Evolutionary conservation across 148 eudicot genomes (phyloP), one percentile per base, ranked within the genome.

Genomic region (Persicaria tinctoria): DNA sequence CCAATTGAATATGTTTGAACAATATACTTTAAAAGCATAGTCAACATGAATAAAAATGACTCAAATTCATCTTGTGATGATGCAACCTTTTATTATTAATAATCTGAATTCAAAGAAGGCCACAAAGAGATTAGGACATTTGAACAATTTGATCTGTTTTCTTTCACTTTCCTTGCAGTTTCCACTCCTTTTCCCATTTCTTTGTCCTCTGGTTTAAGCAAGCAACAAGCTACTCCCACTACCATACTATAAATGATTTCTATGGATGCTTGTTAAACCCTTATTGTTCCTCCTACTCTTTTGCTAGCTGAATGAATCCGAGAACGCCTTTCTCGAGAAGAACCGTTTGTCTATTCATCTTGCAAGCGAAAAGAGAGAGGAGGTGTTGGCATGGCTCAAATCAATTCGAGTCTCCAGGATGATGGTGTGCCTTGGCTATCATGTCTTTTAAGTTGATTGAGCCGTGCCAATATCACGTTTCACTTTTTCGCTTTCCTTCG

Each of bases 391-490:
- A 82, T 75, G 86, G 85, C 85, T 88, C 91, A 88, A 32, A 88
- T 84, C 91, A 88, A 84, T 78, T 73, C 80, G 83, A 81, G 84
- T 68, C 47, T 57, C 83, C 70, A 11, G 57, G n/a, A 2, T 32
- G 81, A 32, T 32, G 41, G 41, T 32, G 41, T 32, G 41, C 41
- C 41, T 32, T 32, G 14, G 69, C 69, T 9, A 6, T 2, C 11
- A 5, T 8, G 14, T 12, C 12, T 9, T 14, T 60, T 80, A 75
- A 63, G 83, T 89, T 85, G 96, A 91, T 91, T 91, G 96, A 91
- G 96, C 87, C 93, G 93, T 87, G 91, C 91, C 96, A 91, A 91
- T 87, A 91, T 87, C 93, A 77, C 23, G 73, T 72, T 12, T 66
- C 70, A 4, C 70, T 66, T 41, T 41, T 5, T 66, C 47, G 8